A percentile compares a stretch with the other conserved stretches of the same genome.
Evolutionary conservation across 2,329 filamentous ascomycete species (phyloP).

Genomic region (Blastomyces parvus): DNA sequence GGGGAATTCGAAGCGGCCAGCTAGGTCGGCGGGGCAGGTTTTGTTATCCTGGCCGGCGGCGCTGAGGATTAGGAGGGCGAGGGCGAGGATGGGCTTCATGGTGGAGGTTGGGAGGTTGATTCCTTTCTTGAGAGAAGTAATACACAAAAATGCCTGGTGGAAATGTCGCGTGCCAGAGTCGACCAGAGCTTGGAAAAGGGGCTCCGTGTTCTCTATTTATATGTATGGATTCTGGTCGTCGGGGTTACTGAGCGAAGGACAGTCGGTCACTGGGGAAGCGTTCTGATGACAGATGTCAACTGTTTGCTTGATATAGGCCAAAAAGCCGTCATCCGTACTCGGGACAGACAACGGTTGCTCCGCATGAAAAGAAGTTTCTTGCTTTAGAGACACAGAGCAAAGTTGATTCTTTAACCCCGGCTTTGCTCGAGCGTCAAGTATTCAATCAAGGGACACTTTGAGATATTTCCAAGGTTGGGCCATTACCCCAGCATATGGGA

Average conservation of each 20-base stretch:
- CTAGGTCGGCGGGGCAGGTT: constrained; percentile 39
- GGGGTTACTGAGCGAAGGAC: too few relatives aligned
- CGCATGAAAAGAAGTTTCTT: not conserved
- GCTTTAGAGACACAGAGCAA: not conserved
- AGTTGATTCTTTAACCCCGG: too few relatives aligned
- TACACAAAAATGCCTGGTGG: too few relatives aligned
- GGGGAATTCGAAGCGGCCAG: constrained; percentile 46
- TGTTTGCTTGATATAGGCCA: not conserved
- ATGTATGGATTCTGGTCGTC: not conserved
- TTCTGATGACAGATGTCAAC: not conserved
- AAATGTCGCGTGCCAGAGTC: too few relatives aligned
- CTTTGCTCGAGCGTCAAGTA: too few relatives aligned
- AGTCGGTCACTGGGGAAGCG: not conserved
- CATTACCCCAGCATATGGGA: too few relatives aligned
- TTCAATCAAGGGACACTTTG: too few relatives aligned
- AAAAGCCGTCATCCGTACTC: not conserved
- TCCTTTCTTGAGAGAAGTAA: not conserved
- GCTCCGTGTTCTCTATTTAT: not conserved
- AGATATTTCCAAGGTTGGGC: too few relatives aligned
- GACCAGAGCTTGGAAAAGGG: too few relatives aligned
- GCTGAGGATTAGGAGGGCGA: constrained; percentile 9
- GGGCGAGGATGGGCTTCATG: constrained; percentile 13
- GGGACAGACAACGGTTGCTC: not conserved
- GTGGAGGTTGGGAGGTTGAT: not conserved
- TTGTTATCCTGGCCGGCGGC: constrained; percentile 8